phyloP scores from a whole-genome alignment of 805 yeast genomes.

The Candida caryicola region DNA sequence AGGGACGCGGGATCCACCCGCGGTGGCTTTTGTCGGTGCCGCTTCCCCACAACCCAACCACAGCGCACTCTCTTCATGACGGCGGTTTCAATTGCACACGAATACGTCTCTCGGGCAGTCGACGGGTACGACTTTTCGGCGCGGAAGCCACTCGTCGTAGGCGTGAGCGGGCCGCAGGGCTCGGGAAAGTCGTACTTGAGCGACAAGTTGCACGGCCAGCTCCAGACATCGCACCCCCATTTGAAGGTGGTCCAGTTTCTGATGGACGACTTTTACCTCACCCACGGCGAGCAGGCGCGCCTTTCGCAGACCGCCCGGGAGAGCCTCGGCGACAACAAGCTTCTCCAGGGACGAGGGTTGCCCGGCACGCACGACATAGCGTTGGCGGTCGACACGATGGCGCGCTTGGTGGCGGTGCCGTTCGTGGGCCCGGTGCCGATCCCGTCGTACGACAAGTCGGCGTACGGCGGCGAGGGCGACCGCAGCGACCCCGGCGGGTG shows the following conservation, averaged over 20 bases:
- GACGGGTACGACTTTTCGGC: slow-evolving; percentile 17
- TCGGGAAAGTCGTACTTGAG: slow-evolving; percentile 70
- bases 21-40: no score
- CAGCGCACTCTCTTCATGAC: no score
- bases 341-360: slow-evolving; percentile 77
- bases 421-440: slow-evolving; percentile 26
- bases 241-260: slow-evolving; percentile 53
- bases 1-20: no score
- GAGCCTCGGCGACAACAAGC: slow-evolving; percentile 40
- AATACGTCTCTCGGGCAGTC: slow-evolving; percentile 29
- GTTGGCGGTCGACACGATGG: slow-evolving; percentile 39
- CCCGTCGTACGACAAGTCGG: slow-evolving; percentile 80
- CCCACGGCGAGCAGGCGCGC: slow-evolving; percentile 55
- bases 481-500: slow-evolving; percentile 44
- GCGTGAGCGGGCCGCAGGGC: slow-evolving; percentile 74
- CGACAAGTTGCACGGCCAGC: slow-evolving; percentile 30
- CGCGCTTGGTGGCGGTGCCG: slow-evolving; percentile 19
- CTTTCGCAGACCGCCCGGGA: slow-evolving; percentile 33
- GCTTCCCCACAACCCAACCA: no score
- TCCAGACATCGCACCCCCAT: slow-evolving; percentile 34
- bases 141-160: slow-evolving; percentile 47
- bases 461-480: slow-evolving; percentile 75
- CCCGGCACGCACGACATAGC: slow-evolving; percentile 90
- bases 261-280: slow-evolving; percentile 82
- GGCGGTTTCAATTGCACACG: slow-evolving; percentile 12